Evolutionary conservation across 192 early-diverging fungal species (phyloP), one percentile per base, ranked within the genome.

Genomic region (Gorgonomyces haynaldii): DNA sequence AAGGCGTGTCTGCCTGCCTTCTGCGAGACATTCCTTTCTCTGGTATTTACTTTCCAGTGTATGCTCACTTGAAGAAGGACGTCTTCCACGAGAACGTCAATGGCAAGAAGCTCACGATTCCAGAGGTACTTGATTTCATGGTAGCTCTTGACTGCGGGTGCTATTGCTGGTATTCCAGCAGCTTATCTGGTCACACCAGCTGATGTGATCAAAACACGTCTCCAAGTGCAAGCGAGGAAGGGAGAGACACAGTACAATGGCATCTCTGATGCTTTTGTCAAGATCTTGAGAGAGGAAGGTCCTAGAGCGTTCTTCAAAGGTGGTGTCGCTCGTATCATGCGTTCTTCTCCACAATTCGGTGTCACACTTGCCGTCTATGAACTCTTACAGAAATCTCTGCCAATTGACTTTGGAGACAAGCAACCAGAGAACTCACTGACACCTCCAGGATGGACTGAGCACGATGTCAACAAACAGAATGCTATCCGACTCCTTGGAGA

Each of bases 131-230:
- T 20, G 13, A 13, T 31, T 35, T 31, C 61, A 72, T 27, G 74
- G 6, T 74, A 88, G 58, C 64, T 97, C 0, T 71, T 97, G 31
- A 69, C 83, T 16, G 72, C 94, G 23, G 94, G 94, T 66, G 90
- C 91, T 8, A 64, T 87, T 32, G 94, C 94, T 31, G 94, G 94
- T 68, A 95, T 97, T 72, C 87, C 87, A 13, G 94, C 94, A 15
- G 91, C 94, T 4, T 97, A 94, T 70, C 80, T 97, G 25, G 89
- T 91, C 25, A 97, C 94, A 0, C 94, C 94, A 12, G 88, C 89
- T 25, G 94, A 97, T 69, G 94, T 97, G 22, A 94, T 97, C 69
- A 96, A 96, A 69, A 97, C 94, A 10, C 84, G 94, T 44, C 64
- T 97, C 26, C 94, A 97, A 65, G 94, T 93, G 22, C 85, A 88